Base-by-base conservation (phyloP, 1,284 basidiomycete genomes). In the Papiliotrema terrestris region DNA sequence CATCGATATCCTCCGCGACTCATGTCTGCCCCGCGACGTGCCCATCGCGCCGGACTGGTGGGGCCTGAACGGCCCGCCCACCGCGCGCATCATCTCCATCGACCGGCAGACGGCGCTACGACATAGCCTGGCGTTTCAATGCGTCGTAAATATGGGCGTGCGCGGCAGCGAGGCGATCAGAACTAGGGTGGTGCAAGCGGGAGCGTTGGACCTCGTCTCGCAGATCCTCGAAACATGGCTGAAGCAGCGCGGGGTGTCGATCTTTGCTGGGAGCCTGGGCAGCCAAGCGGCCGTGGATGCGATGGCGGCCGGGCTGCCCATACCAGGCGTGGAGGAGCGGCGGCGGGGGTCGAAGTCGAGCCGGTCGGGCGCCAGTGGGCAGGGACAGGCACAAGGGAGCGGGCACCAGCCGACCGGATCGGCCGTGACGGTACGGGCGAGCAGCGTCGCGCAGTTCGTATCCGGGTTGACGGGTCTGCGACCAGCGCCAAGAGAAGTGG, bases 111-210 rank as follows among this genome's bases (percentile, higher is more conserved):
- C 89, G 41, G 87, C 89, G 0, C 87, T 90, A 61, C 84, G 88
- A 11, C 95, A 95, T 72, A 87, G 86, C 0, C 83, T 95, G 51
- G 95, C 95, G 0, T 96, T 99, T 72, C 94, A 98, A 71, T 97
- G 92, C 71, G 87, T 98, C 45, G 93, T 96, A 64, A 98, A 98
- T 76, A 93, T 98, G 65, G 95, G 96, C 45, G 94, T 99, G 0
- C 82, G 95, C 38, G 96, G 96, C n/a, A 91, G 86, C 61, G 95
- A 98, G 74, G 83, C 84, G 25, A 93, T 95, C 65, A 82, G 95
- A 43, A 89, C 88, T 53, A 82, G 94, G 3, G 94, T 98, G 20
- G 96, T 98, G 2, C 92, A 98, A 75, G 92, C 94, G 0, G 95
- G 95, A 25, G 92, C 94, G 1, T 81, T 98, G 19, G 91, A 96